Evolutionary conservation across 129 eudicot genomes (phyloP), one percentile per base, ranked within the genome.

Genomic region (Centella asiatica): DNA sequence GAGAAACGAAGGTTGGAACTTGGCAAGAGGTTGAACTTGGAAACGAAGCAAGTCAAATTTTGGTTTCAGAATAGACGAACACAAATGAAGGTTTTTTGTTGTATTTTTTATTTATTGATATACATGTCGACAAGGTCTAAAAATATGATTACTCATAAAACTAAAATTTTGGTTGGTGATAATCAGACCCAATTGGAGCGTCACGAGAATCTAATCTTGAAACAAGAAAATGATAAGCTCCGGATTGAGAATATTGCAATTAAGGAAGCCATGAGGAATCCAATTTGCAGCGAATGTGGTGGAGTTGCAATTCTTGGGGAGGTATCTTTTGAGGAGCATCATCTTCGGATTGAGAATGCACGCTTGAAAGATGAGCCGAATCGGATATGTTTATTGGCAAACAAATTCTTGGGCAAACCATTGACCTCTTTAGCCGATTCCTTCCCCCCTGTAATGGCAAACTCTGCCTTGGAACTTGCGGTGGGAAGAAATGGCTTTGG

Each of bases 1-100:
- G 95, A 89, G 76, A 85, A 80, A 58, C 85, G 69, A 75, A 76
- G 97, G 55, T 51, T 76, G 64, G 95, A 87, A 44, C 83, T 89
- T 57, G 95, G 90, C 19, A 80, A 77, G 82, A 80, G 69, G 56
- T 76, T 89, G 50, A 64, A 71, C 67, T 76, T 89, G 85, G 95
- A 82, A 68, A 77, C 66, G 76, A 85, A 72, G 57, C 95, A 89
- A 76, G 97, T 89, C 46, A 82, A 89, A 56, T 85, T 82, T 77
- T 89, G 97, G 97, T 89, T 89, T 72, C 97, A 89, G 58, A 89
- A 89, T 64, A 72, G 95, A 68, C 74, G 97, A 67, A 89, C 97
- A 46, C 95, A 89, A 78, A 69, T 85, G 97, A 89, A 85, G 97
- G 97, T 84, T 51, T 56, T 15, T 4, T 32, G 49, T 0, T 34